Evolutionary conservation across 2,329 filamentous ascomycete species (phyloP).

Genomic region (Pseudogymnoascus sp.): DNA sequence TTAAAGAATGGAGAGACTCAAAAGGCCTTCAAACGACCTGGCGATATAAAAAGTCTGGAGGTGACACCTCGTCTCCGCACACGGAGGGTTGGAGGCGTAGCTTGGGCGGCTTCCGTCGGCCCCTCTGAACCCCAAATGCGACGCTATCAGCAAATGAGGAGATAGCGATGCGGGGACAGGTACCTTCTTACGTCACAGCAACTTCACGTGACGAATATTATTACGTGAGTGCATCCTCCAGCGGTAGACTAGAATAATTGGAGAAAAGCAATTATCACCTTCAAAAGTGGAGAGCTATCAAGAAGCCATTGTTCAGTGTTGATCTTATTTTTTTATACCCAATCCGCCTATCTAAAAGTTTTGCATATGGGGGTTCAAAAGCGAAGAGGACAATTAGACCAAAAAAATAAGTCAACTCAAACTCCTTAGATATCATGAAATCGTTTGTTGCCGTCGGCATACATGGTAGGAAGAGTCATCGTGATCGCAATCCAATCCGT

Average conservation of each 20-base stretch:
- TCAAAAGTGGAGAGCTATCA: not conserved
- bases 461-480: not conserved
- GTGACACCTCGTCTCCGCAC: not conserved
- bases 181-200: conserved; percentile 9
- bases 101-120: conserved; percentile 5
- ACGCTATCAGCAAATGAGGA: conserved; percentile 8
- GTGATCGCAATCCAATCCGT: conserved; percentile 6
- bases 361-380: not conserved
- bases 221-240: not conserved
- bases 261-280: conserved; percentile 7
- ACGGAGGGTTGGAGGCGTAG: not conserved
- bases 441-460: not conserved
- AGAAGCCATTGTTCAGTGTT: not conserved
- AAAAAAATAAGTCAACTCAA: conserved; percentile 1
- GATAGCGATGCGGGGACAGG: conserved; percentile 8
- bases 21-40: not conserved
- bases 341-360: not conserved
- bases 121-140: not conserved
- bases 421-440: conserved; percentile 4
- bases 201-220: not conserved
- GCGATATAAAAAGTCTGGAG: not conserved
- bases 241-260: not conserved
- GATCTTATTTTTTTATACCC: not conserved
- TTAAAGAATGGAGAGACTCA: not conserved
- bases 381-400: not conserved